Conservation (phyloP, 768 basidiomycete species). For the Boletus rubroflammeus region DNA sequence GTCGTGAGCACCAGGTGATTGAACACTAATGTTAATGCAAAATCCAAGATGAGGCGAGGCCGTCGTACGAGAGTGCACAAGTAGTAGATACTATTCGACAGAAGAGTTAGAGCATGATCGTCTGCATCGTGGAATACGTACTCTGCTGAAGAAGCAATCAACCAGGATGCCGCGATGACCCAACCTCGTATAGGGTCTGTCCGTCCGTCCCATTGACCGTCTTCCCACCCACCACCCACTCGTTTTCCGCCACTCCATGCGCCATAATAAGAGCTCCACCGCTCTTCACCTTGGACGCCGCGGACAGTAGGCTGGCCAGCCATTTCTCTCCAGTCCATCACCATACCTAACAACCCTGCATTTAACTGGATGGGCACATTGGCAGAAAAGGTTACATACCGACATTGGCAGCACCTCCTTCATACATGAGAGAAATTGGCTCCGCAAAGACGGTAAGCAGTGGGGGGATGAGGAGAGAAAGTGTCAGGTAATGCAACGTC, state of each 20-base stretch:
- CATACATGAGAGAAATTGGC: slow-evolving; percentile 61
- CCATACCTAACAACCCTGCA: slow-evolving; percentile 53
- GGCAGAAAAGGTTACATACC: slow-evolving; percentile 42
- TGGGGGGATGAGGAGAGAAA: slow-evolving; percentile 79
- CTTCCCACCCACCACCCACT: slow-evolving; percentile 53
- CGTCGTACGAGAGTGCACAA: slow-evolving; percentile 85
- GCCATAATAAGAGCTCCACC: slow-evolving; percentile 65
- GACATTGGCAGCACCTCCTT: slow-evolving; percentile 77
- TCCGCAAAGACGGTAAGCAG: slow-evolving; percentile 74
- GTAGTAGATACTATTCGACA: slow-evolving; percentile 56
- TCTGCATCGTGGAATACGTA: slow-evolving; percentile 43
- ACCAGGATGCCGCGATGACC: slow-evolving; percentile 87
- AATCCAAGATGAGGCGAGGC: slow-evolving; percentile 94
- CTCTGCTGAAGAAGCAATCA: slow-evolving; percentile 80
- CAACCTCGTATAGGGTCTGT: slow-evolving; percentile 82
- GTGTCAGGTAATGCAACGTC: slow-evolving; percentile 88
- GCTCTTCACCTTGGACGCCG: slow-evolving; percentile 57
- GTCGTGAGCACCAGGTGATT: slow-evolving; percentile 92
- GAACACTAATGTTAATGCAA: slow-evolving; percentile 85
- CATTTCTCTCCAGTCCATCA: slow-evolving; percentile 99
- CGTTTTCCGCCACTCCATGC: slow-evolving; percentile 81
- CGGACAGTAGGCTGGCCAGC: slow-evolving; percentile 77
- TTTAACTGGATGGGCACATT: neutral
- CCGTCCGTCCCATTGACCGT: slow-evolving; percentile 59
- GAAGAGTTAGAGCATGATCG: slow-evolving; percentile 9